phyloP scores from a whole-genome alignment of 495 filamentous ascomycete genomes.

The Eremomyces bilateralis region DNA sequence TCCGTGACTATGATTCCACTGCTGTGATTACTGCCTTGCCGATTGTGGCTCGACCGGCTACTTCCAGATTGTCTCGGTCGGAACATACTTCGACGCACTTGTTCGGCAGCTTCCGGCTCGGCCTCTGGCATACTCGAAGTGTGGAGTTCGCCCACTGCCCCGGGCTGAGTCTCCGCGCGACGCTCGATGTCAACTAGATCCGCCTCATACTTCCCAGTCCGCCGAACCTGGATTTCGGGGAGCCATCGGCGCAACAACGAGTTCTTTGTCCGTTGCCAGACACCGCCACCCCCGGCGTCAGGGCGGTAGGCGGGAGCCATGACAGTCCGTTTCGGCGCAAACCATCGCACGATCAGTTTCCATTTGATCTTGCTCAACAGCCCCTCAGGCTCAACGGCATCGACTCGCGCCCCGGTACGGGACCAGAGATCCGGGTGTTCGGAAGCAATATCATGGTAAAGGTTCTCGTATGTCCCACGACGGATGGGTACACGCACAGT shows the following conservation, averaged over 20 bases:
- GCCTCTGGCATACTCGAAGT: too few species aligned
- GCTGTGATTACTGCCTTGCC: too few species aligned
- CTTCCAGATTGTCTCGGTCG: too few species aligned
- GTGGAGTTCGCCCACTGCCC: too few species aligned
- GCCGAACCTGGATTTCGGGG: slow-evolving; percentile 12
- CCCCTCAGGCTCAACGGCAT: slow-evolving; percentile 19
- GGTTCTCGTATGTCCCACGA: slow-evolving; percentile 28
- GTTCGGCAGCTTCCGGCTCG: too few species aligned
- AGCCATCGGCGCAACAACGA: slow-evolving; percentile 25
- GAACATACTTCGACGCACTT: too few species aligned
- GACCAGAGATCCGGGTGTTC: slow-evolving; percentile 27
- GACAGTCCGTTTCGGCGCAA: slow-evolving; percentile 18
- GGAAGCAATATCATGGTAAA: slow-evolving; percentile 26
- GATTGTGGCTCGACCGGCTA: too few species aligned
- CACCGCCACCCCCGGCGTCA: slow-evolving; percentile 20
- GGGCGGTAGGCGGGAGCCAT: slow-evolving; percentile 9
- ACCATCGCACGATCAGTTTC: slow-evolving; percentile 25
- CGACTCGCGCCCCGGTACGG: slow-evolving; percentile 22
- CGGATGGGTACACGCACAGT: slow-evolving; percentile 24
- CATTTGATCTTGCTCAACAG: slow-evolving; percentile 21
- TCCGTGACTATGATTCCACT: too few species aligned
- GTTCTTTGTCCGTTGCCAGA: slow-evolving; percentile 24
- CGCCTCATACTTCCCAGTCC: too few species aligned
- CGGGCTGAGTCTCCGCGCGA: too few species aligned
- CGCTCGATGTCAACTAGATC: too few species aligned